These are phyloP conservation scores for Entrophospora sp. DNA, from an alignment of 192 early-diverging fungal genomes.

Conservation along the genomic window DNA sequence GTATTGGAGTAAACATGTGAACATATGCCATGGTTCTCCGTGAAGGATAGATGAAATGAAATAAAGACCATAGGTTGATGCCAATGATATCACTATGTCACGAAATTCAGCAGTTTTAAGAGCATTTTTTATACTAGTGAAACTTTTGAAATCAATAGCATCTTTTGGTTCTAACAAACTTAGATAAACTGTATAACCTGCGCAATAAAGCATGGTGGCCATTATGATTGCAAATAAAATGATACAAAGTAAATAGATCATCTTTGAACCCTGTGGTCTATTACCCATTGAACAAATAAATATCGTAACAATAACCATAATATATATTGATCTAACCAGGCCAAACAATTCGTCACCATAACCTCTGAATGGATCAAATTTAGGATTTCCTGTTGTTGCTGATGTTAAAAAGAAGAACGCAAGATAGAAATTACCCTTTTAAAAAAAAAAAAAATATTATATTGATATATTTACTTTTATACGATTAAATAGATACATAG, in stretches of 20 bases:
- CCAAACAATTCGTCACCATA: conserved; percentile 32
- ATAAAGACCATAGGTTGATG: conserved; percentile 70
- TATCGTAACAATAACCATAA: conserved; percentile 65
- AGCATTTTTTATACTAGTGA: conserved; percentile 25
- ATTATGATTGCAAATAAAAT: conserved; percentile 73
- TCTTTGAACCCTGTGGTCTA: conserved; percentile 75
- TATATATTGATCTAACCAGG: conserved; percentile 46
- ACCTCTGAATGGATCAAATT: conserved; percentile 33
- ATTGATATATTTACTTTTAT: conserved; percentile 26
- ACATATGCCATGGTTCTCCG: conserved; percentile 70
- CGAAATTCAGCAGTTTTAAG: conserved; percentile 34
- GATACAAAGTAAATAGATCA: conserved; percentile 61
- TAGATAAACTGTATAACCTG: conserved; percentile 50
- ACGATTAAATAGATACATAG: no score
- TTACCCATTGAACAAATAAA: conserved; percentile 91
- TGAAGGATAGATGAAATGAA: conserved; percentile 54
- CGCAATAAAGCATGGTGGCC: conserved; percentile 68
- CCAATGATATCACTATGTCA: conserved; percentile 52
- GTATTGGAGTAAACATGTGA: conserved; percentile 65
- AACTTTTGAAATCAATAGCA: conserved; percentile 27
- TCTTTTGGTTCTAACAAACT: conserved; percentile 34
- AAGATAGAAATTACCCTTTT: conserved; percentile 75
- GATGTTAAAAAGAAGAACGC: conserved; percentile 74
- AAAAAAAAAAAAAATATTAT: neutral
- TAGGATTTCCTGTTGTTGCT: conserved; percentile 26